These are phyloP conservation scores for Hypoxylon fuscum DNA, from an alignment of 495 filamentous ascomycete species.

Conservation along the genomic window DNA sequence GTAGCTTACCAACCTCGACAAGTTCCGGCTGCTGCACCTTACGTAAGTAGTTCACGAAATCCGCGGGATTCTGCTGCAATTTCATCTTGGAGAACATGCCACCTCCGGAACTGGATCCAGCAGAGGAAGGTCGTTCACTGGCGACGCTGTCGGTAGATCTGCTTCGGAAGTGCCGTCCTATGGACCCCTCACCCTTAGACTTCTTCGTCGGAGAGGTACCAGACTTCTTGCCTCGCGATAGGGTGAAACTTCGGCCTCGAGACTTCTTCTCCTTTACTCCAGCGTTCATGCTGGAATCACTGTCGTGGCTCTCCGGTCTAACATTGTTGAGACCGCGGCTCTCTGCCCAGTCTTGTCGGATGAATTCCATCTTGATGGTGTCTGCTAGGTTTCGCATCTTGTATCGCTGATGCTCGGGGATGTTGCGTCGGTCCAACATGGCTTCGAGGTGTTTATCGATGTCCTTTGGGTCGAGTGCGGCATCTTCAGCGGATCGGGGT, in stretches of 20 bases:
- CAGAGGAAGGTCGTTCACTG: slow-evolving; percentile 56
- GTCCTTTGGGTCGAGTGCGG: slow-evolving; percentile 55
- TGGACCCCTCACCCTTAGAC: slow-evolving; percentile 58
- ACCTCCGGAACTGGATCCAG: slow-evolving; percentile 47
- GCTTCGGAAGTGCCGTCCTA: slow-evolving; percentile 60
- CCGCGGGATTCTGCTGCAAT: slow-evolving; percentile 68
- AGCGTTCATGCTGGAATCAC: slow-evolving; percentile 40
- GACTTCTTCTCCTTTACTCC: slow-evolving; percentile 72
- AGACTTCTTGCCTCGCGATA: slow-evolving; percentile 64
- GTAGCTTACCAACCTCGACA: slow-evolving; percentile 90
- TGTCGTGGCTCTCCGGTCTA: slow-evolving; percentile 47
- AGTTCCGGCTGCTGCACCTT: slow-evolving; percentile 80
- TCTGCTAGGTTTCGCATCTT: slow-evolving; percentile 90
- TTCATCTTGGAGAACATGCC: slow-evolving; percentile 62
- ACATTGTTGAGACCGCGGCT: slow-evolving; percentile 54
- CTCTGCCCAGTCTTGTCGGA: slow-evolving; percentile 83
- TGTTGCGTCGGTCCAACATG: slow-evolving; percentile 85
- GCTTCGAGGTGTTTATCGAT: slow-evolving; percentile 67
- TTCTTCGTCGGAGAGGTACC: slow-evolving; percentile 60
- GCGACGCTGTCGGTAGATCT: slow-evolving; percentile 62
- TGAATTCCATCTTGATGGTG: slow-evolving; percentile 93
- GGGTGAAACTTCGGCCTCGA: slow-evolving; percentile 79
- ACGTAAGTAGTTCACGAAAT: slow-evolving; percentile 82
- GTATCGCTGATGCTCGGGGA: slow-evolving; percentile 90
- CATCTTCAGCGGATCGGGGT: slow-evolving; percentile 42